Evolutionary conservation across 2,329 filamentous ascomycete genomes (phyloP), one percentile per base, ranked within the genome.

Genomic region (Diaporthe citri): DNA sequence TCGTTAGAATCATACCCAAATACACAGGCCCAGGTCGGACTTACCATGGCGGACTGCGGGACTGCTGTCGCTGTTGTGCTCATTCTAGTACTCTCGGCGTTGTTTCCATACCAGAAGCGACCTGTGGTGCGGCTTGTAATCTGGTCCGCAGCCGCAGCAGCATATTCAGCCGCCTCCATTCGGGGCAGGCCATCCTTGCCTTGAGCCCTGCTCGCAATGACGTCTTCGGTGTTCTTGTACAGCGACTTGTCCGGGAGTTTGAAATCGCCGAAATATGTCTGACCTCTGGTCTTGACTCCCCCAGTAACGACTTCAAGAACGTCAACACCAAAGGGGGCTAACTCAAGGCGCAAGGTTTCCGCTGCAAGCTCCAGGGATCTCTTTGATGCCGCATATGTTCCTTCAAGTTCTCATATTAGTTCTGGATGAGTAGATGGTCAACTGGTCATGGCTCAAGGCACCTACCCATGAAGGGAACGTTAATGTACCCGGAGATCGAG

Each of bases 361-460:
- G 74, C 77, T 12, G 78, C 79, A 34, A 79, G 74, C 48, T 82
- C 80, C 0, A 79, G 41, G 9, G 80, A 80, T 34, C 71, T 77
- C 64, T 82, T 82, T 5, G 80, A 80, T n/a, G 80, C 79, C 31
- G 78, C 39, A 67, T 81, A 82, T 55, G 78, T 78, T 34, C 78
- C 78, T 80, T 72, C 12, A 8, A 60, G 22, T 36, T 12, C n/a
- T 34, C 10, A 43, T 31, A 22, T 74, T 20, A 74, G 52, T 9
- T 41, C 5, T 51, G 13, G 9, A 28, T 25, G 43, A 55, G 15
- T 15, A 1, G 10, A 15, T 28, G 7, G 4, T 41, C 41, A 1
- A 4, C 8, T 28, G 7, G 4, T 41, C 41, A 28, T 31, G 15
- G 43, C 12, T 71, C 22, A 66, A 7, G 9, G n/a, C n/a, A 72